Base-by-base conservation (phyloP, 768 basidiomycete species). In the Pleurotus pulmonarius region DNA sequence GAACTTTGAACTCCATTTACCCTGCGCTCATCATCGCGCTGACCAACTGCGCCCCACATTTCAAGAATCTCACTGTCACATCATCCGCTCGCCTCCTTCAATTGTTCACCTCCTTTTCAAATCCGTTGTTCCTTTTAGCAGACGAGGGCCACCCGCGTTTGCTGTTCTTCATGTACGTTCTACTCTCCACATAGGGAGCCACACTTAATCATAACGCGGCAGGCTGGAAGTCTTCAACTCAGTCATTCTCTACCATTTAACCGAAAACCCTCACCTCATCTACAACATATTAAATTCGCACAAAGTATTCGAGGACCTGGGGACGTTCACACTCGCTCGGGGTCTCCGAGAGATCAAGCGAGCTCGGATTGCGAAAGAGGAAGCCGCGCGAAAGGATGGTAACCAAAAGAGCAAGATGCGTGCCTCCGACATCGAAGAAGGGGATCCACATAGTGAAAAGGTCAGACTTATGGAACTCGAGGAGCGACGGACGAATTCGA, bases 131-230 rank as follows among this genome's bases (percentile, higher is more conserved):
- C 70, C 73, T 98, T 34, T 73, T 99, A 16, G 87, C 91, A 2
- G 97, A 98, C 60, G 97, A 98, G 70, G 93, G 95, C 5, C 94
- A 98, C 66, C 97, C 97, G 1, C 75, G 97, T 59, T 73, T 98
- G 26, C 79, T 98, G 29, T 98, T 91, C 71, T 97, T 93, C 68
- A 87, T 94, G 92, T 92, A 59, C 59, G 83, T 69, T 15, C 45
- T 43, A 39, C 20, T 15, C 49, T 18, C 16, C 4, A 25, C 46
- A 11, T 11, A 20, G 3, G n/a, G 6, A 25, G 15, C 16, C 37
- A 40, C 34, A 29, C 53, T 7, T 51, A 26, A 40, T 40, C 3
- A 13, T 22, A 15, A 55, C 46, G 18, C 40, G 29, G 46, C 24
- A 94, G 92, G 80, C 79, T 98, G 44, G 97, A 99, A 68, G 83